These are phyloP conservation scores for Aspergillus latus DNA, from an alignment of 2,329 filamentous ascomycete genomes.

Conservation along the genomic window DNA sequence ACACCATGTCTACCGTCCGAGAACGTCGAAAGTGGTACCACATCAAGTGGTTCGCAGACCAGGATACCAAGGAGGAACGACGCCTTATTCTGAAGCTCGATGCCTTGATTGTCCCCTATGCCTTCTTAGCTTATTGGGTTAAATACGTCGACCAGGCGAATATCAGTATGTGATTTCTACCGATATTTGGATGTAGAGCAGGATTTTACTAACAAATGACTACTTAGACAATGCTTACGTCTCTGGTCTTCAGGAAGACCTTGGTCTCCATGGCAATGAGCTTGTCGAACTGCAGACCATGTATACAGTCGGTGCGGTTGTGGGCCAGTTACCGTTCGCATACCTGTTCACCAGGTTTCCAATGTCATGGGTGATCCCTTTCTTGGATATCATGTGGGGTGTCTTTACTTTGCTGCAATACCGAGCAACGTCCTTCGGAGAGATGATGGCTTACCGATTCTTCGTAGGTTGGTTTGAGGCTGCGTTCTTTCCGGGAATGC, in stretches of 20 bases:
- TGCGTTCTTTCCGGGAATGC: conserved; percentile 42
- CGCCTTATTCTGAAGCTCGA: conserved; percentile 58
- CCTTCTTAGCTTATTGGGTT: conserved; percentile 56
- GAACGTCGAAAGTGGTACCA: conserved; percentile 23
- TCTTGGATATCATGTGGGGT: conserved; percentile 56
- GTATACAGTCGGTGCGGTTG: conserved; percentile 52
- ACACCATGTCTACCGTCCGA: conserved; percentile 16
- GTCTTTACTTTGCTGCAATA: conserved; percentile 59
- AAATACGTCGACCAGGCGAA: conserved; percentile 59
- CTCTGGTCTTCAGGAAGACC: conserved; percentile 54
- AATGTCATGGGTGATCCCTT: conserved; percentile 54
- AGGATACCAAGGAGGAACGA: conserved; percentile 53
- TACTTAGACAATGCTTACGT: conserved; percentile 56
- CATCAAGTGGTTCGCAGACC: conserved; percentile 50
- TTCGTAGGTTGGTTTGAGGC: conserved; percentile 56
- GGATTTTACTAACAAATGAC: neutral
- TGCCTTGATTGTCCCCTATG: conserved; percentile 56
- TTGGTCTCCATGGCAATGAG: conserved; percentile 54
- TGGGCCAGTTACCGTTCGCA: conserved; percentile 54
- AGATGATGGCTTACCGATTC: conserved; percentile 56
- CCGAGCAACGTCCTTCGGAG: conserved; percentile 50
- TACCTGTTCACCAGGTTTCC: conserved; percentile 50
- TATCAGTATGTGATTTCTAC: conserved; percentile 44
- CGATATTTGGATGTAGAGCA: neutral
- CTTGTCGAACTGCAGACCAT: conserved; percentile 58